These are phyloP conservation scores for Delphinella strobiligena DNA, from an alignment of 2,329 filamentous ascomycete species.

Conservation along the genomic window DNA sequence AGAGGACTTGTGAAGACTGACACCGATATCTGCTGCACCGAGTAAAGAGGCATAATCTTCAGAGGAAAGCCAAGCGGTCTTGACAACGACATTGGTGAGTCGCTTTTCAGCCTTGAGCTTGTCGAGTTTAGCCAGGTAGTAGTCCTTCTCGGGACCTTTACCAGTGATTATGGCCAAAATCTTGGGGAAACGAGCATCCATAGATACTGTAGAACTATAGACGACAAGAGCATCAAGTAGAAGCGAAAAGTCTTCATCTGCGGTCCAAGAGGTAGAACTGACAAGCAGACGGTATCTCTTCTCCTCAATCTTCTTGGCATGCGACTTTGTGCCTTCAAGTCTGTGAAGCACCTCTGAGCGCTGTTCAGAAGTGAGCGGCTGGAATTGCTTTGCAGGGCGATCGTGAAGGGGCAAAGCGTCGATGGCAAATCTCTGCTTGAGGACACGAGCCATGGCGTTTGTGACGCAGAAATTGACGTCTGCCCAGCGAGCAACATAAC, in stretches of 20 bases:
- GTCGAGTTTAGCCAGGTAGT: constrained; percentile 58
- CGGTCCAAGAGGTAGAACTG: constrained; percentile 93
- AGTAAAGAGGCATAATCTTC: constrained; percentile 76
- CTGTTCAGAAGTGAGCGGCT: constrained; percentile 46
- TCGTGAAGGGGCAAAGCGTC: constrained; percentile 63
- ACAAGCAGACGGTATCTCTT: constrained; percentile 57
- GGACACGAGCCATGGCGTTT: constrained; percentile 68
- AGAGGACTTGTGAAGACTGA: constrained; percentile 85
- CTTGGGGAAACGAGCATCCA: constrained; percentile 39
- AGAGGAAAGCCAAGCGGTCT: constrained; percentile 74
- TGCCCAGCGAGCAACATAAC: constrained; percentile 53
- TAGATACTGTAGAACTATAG: constrained; percentile 48
- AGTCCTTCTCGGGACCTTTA: constrained; percentile 71
- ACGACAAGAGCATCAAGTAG: constrained; percentile 69
- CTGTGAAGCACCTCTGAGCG: constrained; percentile 50
- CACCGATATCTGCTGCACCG: constrained; percentile 73
- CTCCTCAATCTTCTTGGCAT: constrained; percentile 36
- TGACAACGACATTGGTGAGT: constrained; percentile 58
- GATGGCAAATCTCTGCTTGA: constrained; percentile 56
- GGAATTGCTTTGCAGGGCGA: constrained; percentile 71
- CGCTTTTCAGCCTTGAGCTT: constrained; percentile 48
- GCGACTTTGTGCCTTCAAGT: constrained; percentile 51
- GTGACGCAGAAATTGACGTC: constrained; percentile 78
- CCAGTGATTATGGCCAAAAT: constrained; percentile 90
- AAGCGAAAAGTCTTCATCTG: constrained; percentile 87